phyloP scores from a whole-genome alignment of 2,329 filamentous ascomycete species.

The Verruconis gallopava region DNA sequence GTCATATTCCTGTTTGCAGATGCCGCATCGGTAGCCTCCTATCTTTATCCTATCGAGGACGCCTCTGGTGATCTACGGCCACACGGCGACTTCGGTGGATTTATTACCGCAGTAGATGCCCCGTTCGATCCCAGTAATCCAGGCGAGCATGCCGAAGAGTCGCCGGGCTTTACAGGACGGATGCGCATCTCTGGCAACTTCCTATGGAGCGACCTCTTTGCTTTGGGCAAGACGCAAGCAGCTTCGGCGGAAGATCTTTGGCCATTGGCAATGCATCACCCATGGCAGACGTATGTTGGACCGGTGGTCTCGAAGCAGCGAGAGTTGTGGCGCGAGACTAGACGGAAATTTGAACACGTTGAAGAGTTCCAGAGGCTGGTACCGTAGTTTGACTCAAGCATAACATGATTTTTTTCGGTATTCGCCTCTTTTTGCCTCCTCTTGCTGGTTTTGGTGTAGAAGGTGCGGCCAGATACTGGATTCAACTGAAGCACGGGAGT shows the following conservation, averaged over 20 bases:
- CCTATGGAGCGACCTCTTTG: conserved; percentile 1
- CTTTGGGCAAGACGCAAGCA: conserved; percentile 1
- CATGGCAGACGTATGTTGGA: conserved; percentile 1
- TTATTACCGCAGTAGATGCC: conserved; percentile 3
- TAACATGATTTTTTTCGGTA: too few relatives aligned
- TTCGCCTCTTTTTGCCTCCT: too few relatives aligned
- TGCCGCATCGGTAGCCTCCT: conserved; percentile 1
- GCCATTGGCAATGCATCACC: conserved; percentile 1
- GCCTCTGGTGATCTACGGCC: background rate
- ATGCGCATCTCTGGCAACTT: background rate
- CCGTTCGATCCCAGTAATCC: background rate
- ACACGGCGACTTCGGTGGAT: conserved; percentile 1
- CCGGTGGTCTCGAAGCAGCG: background rate
- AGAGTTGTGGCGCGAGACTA: background rate
- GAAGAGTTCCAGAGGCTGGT: too few relatives aligned
- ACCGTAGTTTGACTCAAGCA: too few relatives aligned
- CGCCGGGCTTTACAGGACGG: conserved; percentile 1
- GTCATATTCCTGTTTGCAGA: background rate
- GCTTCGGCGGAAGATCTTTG: conserved; percentile 3
- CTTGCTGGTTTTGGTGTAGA: too few relatives aligned
- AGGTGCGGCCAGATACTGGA: too few relatives aligned
- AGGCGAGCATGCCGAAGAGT: conserved; percentile 2
- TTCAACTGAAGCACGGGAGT: too few relatives aligned
- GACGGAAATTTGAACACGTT: too few relatives aligned
- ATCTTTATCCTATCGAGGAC: too few relatives aligned